Base-by-base conservation (phyloP, 1,139 yeast genomes). In the Hanseniaspora uvarum region DNA sequence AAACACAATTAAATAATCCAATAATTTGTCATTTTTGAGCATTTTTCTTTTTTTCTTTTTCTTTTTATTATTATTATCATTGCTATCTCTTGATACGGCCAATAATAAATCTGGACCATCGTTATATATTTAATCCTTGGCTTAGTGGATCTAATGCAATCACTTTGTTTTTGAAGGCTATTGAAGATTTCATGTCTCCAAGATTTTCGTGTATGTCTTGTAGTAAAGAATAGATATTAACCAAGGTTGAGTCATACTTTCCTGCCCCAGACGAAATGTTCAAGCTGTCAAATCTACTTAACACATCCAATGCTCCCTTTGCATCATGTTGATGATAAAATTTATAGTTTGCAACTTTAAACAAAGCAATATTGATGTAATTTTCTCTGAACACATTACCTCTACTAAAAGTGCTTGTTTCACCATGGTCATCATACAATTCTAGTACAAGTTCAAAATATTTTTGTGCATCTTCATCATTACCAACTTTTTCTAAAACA, bases 91-190 rank as follows among this genome's bases (percentile, higher is more conserved):
- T n/a, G n/a, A n/a, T n/a, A n/a, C n/a, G n/a, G n/a, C n/a, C n/a
- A n/a, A n/a, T n/a, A n/a, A n/a, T n/a, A n/a, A n/a, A n/a, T n/a
- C n/a, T n/a, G n/a, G n/a, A n/a, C n/a, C n/a, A n/a, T n/a, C 51
- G 92, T 72, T 51, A 89, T 70, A 70, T 85, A 87, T 67, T 89
- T 96, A 26, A 92, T 95, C 55, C 88, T 81, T 0, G 96, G 95
- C 66, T 94, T 97, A 65, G 89, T 94, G 0, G 98, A 96, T 0
- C 95, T 96, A 38, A 63, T 1, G 53, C 43, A 12, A 43, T 10
- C 12, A 46, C 47, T 7, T 28, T 50, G 18, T 59, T 34, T 24
- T 23, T 37, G 19, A 43, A 50, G 6, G 12, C 21, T 10, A 37
- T 10, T 7, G 46, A 40, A 1, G 39, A 14, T 23, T 28, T 19